These are phyloP conservation scores for Biscogniauxia marginata DNA, from an alignment of 2,329 filamentous ascomycete species.

Conservation along the genomic window DNA sequence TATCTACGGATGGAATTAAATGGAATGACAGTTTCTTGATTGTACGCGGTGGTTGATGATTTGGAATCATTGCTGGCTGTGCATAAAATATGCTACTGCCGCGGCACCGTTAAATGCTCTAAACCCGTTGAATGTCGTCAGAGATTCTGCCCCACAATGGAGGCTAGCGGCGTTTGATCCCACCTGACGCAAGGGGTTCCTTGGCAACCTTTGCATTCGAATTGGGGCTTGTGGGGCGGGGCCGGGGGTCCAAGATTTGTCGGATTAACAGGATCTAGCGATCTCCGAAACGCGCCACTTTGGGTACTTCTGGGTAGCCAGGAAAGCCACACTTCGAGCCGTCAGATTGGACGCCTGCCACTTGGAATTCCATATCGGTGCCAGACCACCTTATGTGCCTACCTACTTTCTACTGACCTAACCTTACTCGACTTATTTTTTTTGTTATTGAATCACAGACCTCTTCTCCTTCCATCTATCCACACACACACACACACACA, in stretches of 20 bases:
- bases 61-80: slow-evolving; percentile 1
- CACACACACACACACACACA: neutral
- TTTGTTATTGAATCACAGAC: neutral
- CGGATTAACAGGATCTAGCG: slow-evolving; percentile 16
- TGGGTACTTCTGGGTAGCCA: neutral
- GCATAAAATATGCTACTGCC: slow-evolving; percentile 5
- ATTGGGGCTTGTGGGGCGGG: no score
- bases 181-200: neutral
- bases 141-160: slow-evolving; percentile 1
- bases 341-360: slow-evolving; percentile 4
- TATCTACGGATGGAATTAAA: neutral
- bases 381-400: slow-evolving; percentile 1
- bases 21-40: neutral
- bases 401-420: neutral
- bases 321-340: slow-evolving; percentile 5
- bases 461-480: neutral
- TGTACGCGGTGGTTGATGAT: neutral
- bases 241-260: neutral
- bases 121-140: slow-evolving; percentile 13
- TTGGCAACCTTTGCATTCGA: no score
- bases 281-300: slow-evolving; percentile 7
- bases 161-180: neutral
- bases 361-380: slow-evolving; percentile 3
- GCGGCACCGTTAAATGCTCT: slow-evolving; percentile 1
- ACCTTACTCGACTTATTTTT: neutral